Conservation (phyloP, 331 rosid genomes). For the Stylosanthes scabra region DNA sequence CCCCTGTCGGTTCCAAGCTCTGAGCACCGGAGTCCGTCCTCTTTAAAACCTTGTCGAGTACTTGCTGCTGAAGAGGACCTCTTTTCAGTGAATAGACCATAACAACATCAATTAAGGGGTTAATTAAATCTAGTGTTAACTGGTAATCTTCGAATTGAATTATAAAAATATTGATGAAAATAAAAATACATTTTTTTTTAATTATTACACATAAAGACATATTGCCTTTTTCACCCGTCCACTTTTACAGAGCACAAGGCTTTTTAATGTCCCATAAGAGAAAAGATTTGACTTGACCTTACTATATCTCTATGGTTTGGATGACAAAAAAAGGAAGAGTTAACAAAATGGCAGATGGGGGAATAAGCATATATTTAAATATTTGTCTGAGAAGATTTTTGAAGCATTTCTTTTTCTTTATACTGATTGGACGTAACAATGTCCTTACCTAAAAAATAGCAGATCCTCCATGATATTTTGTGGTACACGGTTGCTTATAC, state of each 20-base stretch:
- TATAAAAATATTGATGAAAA: too few relatives aligned
- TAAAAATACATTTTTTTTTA: too few relatives aligned
- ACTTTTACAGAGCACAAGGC: conserved; percentile 31
- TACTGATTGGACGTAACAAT: conserved; percentile 5
- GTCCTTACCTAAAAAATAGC: not conserved
- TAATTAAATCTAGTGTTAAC: too few relatives aligned
- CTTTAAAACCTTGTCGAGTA: too few relatives aligned
- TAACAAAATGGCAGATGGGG: conserved; percentile 17
- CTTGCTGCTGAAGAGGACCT: too few relatives aligned
- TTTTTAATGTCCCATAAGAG: conserved; percentile 14
- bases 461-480: not conserved
- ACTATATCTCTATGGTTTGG: not conserved
- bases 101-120: too few relatives aligned
- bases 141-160: too few relatives aligned
- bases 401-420: conserved; percentile 1
- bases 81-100: too few relatives aligned
- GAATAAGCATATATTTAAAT: not conserved
- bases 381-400: not conserved
- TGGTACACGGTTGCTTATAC: not conserved
- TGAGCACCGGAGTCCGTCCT: too few relatives aligned
- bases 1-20: too few relatives aligned
- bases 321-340: not conserved
- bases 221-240: not conserved
- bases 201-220: conserved; percentile 10
- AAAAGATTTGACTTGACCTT: conserved; percentile 18